Evolutionary conservation across 2,329 filamentous ascomycete genomes (phyloP).

Genomic region (Aspergillus glaucus): DNA sequence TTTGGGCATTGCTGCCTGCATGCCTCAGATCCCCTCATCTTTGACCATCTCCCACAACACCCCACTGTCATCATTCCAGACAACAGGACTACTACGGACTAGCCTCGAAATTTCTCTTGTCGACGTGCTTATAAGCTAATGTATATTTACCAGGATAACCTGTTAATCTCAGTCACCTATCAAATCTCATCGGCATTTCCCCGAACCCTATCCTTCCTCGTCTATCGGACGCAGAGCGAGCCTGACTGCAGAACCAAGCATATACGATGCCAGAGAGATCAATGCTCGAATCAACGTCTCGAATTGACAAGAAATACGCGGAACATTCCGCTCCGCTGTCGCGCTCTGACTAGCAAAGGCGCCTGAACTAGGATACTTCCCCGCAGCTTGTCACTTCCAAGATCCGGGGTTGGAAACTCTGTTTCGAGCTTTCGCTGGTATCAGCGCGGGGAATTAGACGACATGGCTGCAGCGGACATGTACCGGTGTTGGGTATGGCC

Average conservation of each 20-base stretch:
- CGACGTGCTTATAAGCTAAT: too few relatives aligned
- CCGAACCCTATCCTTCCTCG: neutral
- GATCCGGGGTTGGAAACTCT: neutral
- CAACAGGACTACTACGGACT: neutral
- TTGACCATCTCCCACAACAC: too few relatives aligned
- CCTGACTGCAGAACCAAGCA: neutral
- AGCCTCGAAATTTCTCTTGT: neutral
- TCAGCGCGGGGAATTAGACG: slow-evolving; percentile 29
- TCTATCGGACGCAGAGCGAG: neutral
- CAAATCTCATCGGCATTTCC: neutral
- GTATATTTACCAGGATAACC: neutral
- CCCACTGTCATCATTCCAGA: too few relatives aligned
- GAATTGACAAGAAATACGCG: neutral
- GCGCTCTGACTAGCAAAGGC: neutral
- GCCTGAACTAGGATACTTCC: neutral
- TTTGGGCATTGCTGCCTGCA: neutral
- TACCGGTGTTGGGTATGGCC: neutral
- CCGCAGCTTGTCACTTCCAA: neutral
- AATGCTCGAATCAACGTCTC: neutral
- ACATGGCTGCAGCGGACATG: neutral
- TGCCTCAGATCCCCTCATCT: neutral
- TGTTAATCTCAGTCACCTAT: neutral
- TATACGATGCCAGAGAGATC: neutral
- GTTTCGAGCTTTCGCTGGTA: slow-evolving; percentile 6
- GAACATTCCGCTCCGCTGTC: neutral